Base-by-base conservation (phyloP, 257 asterid species). In the Handroanthus guayacan region DNA sequence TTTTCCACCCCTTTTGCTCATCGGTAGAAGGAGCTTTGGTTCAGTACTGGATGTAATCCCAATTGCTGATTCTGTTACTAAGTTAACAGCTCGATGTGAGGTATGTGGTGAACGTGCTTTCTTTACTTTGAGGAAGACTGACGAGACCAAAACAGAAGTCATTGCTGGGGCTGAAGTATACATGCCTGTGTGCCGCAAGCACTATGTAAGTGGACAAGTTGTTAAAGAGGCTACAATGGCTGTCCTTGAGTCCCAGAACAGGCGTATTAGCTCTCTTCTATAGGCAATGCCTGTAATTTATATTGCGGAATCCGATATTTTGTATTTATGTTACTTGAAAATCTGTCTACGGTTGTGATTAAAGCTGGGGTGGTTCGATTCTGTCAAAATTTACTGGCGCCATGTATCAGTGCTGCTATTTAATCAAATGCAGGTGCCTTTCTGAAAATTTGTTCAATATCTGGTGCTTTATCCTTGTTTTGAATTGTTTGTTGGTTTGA, bases 101-200 rank as follows among this genome's bases (percentile, higher is more conserved):
- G 87, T 92, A 1, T 95, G 99, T 70, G 97, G 96, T 39, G 79
- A 84, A 17, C 87, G 78, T 0, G 99, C 97, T 44, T 73, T 78
- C 75, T 95, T 95, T 74, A 91, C 97, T 6, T 67, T 95, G 89
- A 88, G 99, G 87, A 95, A 95, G 88, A 92, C 98, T 1, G 86
- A 80, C 45, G 99, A 95, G 80, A 89, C 88, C 31, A 78, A 79
- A 84, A 89, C 90, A 0, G 98, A 91, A 79, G 61, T 92, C 34
- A 89, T 95, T 78, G 97, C 86, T 34, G 99, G 97, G 76, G 97
- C 97, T 6, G 97, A 92, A 0, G 95, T 89, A n/a, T 91, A 95
- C 66, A 92, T 92, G 97, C 98, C 99, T 0, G 96, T 92, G 34
- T 95, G 98, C 80, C 89, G 98, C n/a, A 87, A 92, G 75, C 98